A percentile compares a stretch with the other conserved stretches of the same genome.
Evolutionary conservation across 139 green algal species (phyloP).

Genomic region (Coelastrella sp.): DNA sequence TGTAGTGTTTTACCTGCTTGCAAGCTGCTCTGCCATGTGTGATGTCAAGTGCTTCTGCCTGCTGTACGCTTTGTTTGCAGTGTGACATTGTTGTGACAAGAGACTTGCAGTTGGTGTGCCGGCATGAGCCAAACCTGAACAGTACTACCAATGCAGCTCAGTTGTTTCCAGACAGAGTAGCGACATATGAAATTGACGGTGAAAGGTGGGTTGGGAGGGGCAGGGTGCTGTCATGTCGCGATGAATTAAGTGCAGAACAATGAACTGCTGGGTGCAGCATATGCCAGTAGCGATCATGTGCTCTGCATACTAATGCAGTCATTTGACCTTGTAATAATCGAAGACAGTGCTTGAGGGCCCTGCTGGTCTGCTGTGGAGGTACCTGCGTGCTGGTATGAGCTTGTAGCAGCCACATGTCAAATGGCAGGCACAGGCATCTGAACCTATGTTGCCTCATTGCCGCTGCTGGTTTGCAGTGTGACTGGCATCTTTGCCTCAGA

Average conservation of each 20-base stretch:
- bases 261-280: not conserved
- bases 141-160: slow-evolving; percentile 64
- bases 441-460: too few species aligned
- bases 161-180: slow-evolving; percentile 52
- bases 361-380: too few species aligned
- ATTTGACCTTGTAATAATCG: too few species aligned
- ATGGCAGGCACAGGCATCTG: too few species aligned
- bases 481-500: slow-evolving; percentile 63
- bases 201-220: not conserved
- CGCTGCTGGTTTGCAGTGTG: not conserved
- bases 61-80: not conserved
- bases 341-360: too few species aligned
- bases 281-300: not conserved
- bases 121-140: slow-evolving; percentile 75
- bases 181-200: not conserved
- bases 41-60: not conserved
- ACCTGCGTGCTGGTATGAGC: too few species aligned
- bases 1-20: too few species aligned
- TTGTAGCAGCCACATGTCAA: too few species aligned
- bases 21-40: not conserved
- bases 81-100: slow-evolving; percentile 77
- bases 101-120: slow-evolving; percentile 71
- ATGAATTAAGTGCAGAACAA: not conserved
- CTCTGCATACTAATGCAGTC: too few species aligned
- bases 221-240: not conserved